Conservation (phyloP, 2,329 filamentous ascomycete genomes). For the Diaporthe nobilis region DNA sequence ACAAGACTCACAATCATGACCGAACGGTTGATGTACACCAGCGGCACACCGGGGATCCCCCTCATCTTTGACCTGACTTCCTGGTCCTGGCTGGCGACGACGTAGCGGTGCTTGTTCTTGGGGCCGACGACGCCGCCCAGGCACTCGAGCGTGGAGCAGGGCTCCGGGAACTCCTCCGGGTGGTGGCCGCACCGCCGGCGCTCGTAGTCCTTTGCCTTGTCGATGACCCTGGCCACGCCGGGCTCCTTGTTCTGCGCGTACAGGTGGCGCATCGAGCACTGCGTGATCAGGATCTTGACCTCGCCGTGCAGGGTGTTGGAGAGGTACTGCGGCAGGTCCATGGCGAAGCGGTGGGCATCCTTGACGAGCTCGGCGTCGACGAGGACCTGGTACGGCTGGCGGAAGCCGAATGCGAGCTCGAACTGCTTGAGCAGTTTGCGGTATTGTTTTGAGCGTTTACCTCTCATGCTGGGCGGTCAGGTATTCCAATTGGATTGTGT, state of each 20-base stretch:
- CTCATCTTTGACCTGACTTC: conserved; percentile 75
- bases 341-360: conserved; percentile 87
- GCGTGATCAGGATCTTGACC: conserved; percentile 80
- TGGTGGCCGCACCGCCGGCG: conserved; percentile 85
- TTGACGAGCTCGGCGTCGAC: conserved; percentile 89
- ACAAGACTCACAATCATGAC: conserved; percentile 76
- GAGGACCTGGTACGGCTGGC: conserved; percentile 93
- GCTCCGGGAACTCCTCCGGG: conserved; percentile 78
- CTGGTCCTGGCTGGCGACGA: conserved; percentile 81
- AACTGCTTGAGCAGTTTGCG: conserved; percentile 95
- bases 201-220: conserved; percentile 80
- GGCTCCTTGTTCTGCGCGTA: conserved; percentile 74
- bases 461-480: conserved; percentile 57
- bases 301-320: conserved; percentile 72
- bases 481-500: conserved; percentile 19
- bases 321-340: conserved; percentile 73
- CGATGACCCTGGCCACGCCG: conserved; percentile 73
- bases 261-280: conserved; percentile 80
- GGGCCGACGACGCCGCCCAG: conserved; percentile 85
- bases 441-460: conserved; percentile 68
- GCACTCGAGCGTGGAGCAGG: conserved; percentile 79
- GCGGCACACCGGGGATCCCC: conserved; percentile 77
- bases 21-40: conserved; percentile 83
- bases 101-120: conserved; percentile 84
- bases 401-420: conserved; percentile 88